Evolutionary conservation across 1,284 basidiomycete genomes (phyloP), one percentile per base, ranked within the genome.

Genomic region (Ustilago hordei): DNA sequence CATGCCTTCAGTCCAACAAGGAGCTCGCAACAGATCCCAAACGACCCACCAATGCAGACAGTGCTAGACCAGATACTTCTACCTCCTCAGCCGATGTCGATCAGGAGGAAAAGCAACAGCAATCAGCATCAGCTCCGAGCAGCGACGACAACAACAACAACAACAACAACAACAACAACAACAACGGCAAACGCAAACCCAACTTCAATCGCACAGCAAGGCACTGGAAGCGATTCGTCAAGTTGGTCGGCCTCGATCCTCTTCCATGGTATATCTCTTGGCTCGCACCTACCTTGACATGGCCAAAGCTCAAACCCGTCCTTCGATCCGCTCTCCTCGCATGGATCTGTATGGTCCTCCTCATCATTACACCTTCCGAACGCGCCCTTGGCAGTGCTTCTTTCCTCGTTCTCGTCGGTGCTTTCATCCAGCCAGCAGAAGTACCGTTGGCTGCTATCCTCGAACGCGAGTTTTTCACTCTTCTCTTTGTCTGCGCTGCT

Each of bases 371-470:
- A 0, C 79, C 79, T 0, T 87, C 90, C 3, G 87, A 90, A 77
- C 66, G 77, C 2, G 61, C 60, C 8, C 85, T 93, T 83, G 92
- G 93, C 2, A 71, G 91, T 90, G 91, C 91, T 3, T 89, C 89
- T 59, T 93, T 92, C 81, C 82, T 93, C 5, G 89, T 93, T 50
- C 86, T 92, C 6, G 89, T 93, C 6, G 89, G 91, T 1, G 87
- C 90, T 0, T 90, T 92, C 75, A 82, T 93, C 11, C 91, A 91
- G 13, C 91, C 92, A 0, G 91, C 92, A 0, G 87, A 85, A 47
- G 91, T 91, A 56, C 91, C 92, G 0, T 91, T 93, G 69, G 87
- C 91, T 12, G 88, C 89, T 3, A 90, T 92, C 2, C 81, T 93
- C 23, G 92, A 93, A 80, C 90, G 91, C 7, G 92, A 93, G 78